A percentile compares a stretch with the other conserved stretches of the same genome.
Evolutionary conservation across 139 green algal species (phyloP).

Genomic region (Diplosphaera chodatii): DNA sequence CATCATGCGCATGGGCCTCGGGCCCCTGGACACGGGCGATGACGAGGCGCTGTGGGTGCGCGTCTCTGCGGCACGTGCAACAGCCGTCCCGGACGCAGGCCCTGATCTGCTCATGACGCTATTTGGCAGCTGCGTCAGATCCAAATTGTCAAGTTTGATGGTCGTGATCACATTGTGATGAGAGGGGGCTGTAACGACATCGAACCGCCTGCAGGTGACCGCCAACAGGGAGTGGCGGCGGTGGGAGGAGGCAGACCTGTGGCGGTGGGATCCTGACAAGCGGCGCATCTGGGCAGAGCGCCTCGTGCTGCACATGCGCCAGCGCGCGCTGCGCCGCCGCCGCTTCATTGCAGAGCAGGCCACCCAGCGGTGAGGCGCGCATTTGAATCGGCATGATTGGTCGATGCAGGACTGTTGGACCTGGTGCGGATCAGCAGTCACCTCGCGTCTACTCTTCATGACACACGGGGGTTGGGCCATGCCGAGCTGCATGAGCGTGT

Average conservation of each 20-base stretch:
- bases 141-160: no score
- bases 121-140: no score
- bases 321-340: constrained; percentile 29
- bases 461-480: no score
- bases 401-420: no score
- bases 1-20: constrained; percentile 20
- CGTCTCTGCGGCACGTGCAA: no score
- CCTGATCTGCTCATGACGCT: no score
- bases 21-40: constrained; percentile 15
- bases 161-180: no score
- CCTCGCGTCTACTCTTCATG: no score
- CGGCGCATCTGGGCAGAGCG: constrained; percentile 49
- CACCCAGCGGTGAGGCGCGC: background rate
- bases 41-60: constrained; percentile 9
- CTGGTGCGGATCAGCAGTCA: no score
- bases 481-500: no score
- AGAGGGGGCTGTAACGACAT: constrained; percentile 3
- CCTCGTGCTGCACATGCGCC: constrained; percentile 34
- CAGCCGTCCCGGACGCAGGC: no score
- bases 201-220: constrained; percentile 31
- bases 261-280: constrained; percentile 46
- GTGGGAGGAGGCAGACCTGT: constrained; percentile 61
- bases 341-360: constrained; percentile 8
- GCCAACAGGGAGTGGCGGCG: constrained; percentile 60
- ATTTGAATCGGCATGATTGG: no score